phyloP scores from a whole-genome alignment of 805 yeast species.

The Candida railenensis region DNA sequence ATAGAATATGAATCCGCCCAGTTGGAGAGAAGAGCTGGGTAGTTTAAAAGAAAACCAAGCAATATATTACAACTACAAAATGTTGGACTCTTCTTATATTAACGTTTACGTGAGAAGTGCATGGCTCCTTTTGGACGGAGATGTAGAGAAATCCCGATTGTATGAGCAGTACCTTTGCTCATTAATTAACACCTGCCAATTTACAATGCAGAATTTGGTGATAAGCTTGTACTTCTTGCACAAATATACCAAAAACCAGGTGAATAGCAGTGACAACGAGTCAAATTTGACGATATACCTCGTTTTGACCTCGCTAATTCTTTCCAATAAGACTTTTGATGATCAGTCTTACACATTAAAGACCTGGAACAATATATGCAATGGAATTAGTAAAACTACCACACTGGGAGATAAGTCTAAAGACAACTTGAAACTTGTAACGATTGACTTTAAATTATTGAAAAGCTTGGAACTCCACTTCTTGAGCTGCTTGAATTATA shows the following conservation, averaged over 20 bases:
- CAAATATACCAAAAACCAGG: slow-evolving; percentile 15
- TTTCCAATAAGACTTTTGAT: slow-evolving; percentile 44
- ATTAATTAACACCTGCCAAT: slow-evolving; percentile 20
- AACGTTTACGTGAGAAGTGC: slow-evolving; percentile 2
- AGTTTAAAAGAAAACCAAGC: not conserved
- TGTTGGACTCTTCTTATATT: slow-evolving; percentile 1
- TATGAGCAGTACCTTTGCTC: slow-evolving; percentile 12
- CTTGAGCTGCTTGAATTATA: slow-evolving; percentile 24
- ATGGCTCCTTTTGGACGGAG: not conserved
- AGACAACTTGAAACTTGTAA: slow-evolving; percentile 5
- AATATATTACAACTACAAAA: not conserved
- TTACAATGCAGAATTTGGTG: slow-evolving; percentile 19
- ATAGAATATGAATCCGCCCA: not conserved
- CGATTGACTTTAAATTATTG: slow-evolving; percentile 21
- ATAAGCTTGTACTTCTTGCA: slow-evolving; percentile 24
- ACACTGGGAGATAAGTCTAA: not conserved
- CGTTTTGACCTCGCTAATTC: slow-evolving; percentile 23
- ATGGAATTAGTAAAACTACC: slow-evolving; percentile 12
- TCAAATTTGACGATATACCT: slow-evolving; percentile 17
- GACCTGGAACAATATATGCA: slow-evolving; percentile 42
- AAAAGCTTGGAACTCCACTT: slow-evolving; percentile 28
- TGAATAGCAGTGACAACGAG: slow-evolving; percentile 6
- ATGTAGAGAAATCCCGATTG: not conserved
- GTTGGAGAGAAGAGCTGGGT: not conserved
- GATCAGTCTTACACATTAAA: slow-evolving; percentile 51